phyloP scores from a whole-genome alignment of 352 stramenopile genomes.

The Poterioochromonas sp. region DNA sequence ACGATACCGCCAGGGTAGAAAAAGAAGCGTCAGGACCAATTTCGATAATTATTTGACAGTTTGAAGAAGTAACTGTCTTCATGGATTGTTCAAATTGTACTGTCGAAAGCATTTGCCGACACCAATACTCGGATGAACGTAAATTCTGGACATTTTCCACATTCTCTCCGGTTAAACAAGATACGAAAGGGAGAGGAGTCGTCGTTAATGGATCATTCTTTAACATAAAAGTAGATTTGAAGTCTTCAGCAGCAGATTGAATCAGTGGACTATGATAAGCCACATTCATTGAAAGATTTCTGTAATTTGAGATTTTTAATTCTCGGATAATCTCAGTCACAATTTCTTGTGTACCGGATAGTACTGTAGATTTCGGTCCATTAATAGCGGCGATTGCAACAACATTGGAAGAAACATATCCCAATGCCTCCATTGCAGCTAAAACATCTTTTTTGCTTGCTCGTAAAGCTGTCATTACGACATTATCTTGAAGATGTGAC shows the following conservation, averaged over 20 bases:
- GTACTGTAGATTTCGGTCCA: conserved; percentile 37
- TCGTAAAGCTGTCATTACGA: conserved; percentile 26
- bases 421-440: not conserved
- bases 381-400: conserved; percentile 44
- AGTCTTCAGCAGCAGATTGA: not conserved
- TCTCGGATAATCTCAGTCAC: not conserved
- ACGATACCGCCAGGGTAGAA: too few species aligned
- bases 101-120: not conserved
- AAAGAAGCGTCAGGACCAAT: not conserved
- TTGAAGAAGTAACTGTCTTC: not conserved
- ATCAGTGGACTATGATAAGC: conserved; percentile 5
- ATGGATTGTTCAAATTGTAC: not conserved
- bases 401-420: not conserved
- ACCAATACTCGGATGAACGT: not conserved
- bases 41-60: not conserved
- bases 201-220: not conserved
- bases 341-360: conserved; percentile 33
- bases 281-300: not conserved
- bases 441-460: conserved; percentile 12
- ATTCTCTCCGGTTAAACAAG: not conserved
- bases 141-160: not conserved
- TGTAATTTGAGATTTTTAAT: not conserved
- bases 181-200: too few species aligned
- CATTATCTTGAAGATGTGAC: not conserved
- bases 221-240: not conserved